Percentiles rank a stretch among this genome's conserved stretches.
These are phyloP conservation scores for Triticum urartu DNA, from an alignment of 176 grass and related monocot genomes.

Conservation along the genomic window DNA sequence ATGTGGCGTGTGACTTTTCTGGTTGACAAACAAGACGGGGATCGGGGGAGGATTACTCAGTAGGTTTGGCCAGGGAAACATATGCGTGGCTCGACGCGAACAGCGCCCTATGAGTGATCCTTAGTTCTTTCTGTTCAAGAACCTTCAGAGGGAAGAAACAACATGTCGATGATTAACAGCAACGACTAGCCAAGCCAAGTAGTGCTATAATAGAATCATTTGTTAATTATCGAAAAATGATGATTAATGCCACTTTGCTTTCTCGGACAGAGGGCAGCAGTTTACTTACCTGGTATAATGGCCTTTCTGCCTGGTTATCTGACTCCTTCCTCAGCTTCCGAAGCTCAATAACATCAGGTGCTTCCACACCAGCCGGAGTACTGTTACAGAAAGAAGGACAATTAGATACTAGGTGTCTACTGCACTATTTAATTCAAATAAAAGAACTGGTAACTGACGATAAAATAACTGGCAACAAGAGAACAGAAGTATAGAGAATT, in stretches of 20 bases:
- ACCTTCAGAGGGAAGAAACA: too few relatives aligned
- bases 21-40: not conserved
- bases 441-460: not conserved
- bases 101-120: too few relatives aligned
- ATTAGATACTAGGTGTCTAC: not conserved
- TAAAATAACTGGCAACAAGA: not conserved
- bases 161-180: not conserved
- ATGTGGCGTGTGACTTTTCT: not conserved
- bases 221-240: too few relatives aligned
- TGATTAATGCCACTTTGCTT: too few relatives aligned
- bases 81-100: too few relatives aligned
- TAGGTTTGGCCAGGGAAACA: too few relatives aligned
- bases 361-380: slow-evolving; percentile 67
- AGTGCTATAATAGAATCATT: not conserved
- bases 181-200: not conserved
- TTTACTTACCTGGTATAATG: too few relatives aligned
- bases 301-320: slow-evolving; percentile 64
- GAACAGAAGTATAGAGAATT: not conserved
- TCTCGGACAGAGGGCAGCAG: too few relatives aligned
- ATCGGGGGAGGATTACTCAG: too few relatives aligned
- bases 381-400: slow-evolving; percentile 25
- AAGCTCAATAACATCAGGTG: slow-evolving; percentile 83
- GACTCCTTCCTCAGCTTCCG: slow-evolving; percentile 80
- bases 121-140: too few relatives aligned
- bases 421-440: too few relatives aligned